A percentile compares a stretch with the other conserved stretches of the same genome.
These are phyloP conservation scores for Hortaea werneckii DNA, from an alignment of 2,329 filamentous ascomycete species.

Conservation along the genomic window DNA sequence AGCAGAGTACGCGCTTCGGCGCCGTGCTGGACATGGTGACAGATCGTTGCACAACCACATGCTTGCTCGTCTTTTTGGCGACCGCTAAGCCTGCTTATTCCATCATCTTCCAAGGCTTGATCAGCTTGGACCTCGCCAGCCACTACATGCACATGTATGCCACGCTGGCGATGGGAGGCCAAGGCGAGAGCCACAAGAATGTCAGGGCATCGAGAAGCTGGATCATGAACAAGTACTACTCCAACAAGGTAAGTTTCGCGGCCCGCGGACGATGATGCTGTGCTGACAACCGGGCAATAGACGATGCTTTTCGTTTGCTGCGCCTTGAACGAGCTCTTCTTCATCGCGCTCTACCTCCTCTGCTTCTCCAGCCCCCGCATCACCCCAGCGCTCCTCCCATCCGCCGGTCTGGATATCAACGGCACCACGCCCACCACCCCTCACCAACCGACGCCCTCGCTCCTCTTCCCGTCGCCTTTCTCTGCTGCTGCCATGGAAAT, in stretches of 20 bases:
- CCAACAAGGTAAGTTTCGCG: slow-evolving; percentile 69
- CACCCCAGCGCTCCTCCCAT: slow-evolving; percentile 65
- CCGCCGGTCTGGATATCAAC: slow-evolving; percentile 4
- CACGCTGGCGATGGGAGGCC: slow-evolving; percentile 76
- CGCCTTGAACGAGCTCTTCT: slow-evolving; percentile 87
- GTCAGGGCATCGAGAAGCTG: slow-evolving; percentile 80
- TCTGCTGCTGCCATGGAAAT: slow-evolving; percentile 87
- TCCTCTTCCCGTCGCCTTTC: slow-evolving; percentile 80
- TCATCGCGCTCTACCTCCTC: slow-evolving; percentile 94
- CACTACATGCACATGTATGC: slow-evolving; percentile 99
- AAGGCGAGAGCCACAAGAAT: slow-evolving; percentile 78
- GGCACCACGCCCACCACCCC: slow-evolving; percentile 26
- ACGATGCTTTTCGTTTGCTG: slow-evolving; percentile 86
- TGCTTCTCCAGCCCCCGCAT: slow-evolving; percentile 89
- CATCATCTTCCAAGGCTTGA: slow-evolving; percentile 87
- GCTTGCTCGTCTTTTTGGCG: slow-evolving; percentile 85
- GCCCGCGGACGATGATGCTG: not conserved
- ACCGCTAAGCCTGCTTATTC: slow-evolving; percentile 92
- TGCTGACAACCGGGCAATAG: slow-evolving; percentile 35
- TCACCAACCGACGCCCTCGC: slow-evolving; percentile 44
- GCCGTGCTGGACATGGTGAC: slow-evolving; percentile 99
- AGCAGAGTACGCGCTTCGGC: slow-evolving; percentile 91
- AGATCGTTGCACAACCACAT: slow-evolving; percentile 92
- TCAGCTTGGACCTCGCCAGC: slow-evolving; percentile 84
- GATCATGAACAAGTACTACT: slow-evolving; percentile 92